Conservation (phyloP, 139 green algal genomes). For the Eudorina sp. region DNA sequence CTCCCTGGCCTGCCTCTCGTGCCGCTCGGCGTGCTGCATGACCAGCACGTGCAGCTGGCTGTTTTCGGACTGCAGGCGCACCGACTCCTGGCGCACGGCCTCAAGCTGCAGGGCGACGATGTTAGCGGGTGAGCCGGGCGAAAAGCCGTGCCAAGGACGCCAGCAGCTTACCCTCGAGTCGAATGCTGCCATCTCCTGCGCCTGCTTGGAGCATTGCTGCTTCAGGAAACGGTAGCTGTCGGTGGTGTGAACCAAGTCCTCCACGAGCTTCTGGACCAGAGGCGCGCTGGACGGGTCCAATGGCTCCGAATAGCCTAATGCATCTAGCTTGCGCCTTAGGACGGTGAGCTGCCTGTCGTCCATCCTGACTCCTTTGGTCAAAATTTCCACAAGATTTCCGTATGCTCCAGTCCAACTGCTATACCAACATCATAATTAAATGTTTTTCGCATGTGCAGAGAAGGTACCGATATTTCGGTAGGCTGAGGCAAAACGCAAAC, state of each 20-base stretch:
- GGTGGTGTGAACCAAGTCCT: constrained; percentile 79
- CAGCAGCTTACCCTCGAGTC: constrained; percentile 62
- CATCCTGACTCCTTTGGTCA: constrained; percentile 1
- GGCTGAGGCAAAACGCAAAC: no score
- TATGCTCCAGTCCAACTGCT: no score
- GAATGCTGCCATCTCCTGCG: constrained; percentile 68
- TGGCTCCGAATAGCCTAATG: constrained; percentile 70
- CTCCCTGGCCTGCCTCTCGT: constrained; percentile 59
- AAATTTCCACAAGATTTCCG: no score
- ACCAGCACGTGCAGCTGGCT: constrained; percentile 78
- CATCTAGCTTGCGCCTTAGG: constrained; percentile 68
- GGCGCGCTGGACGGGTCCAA: constrained; percentile 61
- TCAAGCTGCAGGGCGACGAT: constrained; percentile 76
- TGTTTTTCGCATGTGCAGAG: no score
- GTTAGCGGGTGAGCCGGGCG: no score
- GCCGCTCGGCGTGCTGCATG: constrained; percentile 71
- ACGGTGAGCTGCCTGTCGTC: constrained; percentile 16
- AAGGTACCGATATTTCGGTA: no score
- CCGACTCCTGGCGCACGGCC: constrained; percentile 67
- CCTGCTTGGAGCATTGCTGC: constrained; percentile 62
- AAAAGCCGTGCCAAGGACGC: no score
- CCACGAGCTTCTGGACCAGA: constrained; percentile 70
- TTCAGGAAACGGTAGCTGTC: constrained; percentile 75
- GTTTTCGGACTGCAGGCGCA: constrained; percentile 74
- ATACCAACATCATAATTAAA: no score